Evolutionary conservation across 257 asterid genomes (phyloP).

Genomic region (Agastache rugosa): DNA sequence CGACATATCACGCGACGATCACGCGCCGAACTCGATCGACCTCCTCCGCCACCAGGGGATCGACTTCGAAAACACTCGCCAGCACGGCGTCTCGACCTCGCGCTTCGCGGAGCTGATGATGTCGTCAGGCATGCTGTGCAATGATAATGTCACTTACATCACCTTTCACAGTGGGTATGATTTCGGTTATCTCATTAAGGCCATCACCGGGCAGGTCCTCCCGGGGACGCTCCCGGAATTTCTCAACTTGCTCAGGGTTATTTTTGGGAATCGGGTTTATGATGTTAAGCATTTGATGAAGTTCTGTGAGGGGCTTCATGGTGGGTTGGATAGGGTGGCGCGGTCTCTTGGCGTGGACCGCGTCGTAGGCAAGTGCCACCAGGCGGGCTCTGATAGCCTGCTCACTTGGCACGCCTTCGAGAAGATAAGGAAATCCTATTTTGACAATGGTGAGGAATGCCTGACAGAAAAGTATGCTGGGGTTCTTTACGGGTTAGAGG

Average conservation of each 20-base stretch:
- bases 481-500: constrained; percentile 78
- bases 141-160: constrained; percentile 56
- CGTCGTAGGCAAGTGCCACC: constrained; percentile 73
- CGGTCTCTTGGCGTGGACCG: constrained; percentile 58
- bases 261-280: constrained; percentile 71
- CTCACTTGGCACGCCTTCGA: constrained; percentile 77
- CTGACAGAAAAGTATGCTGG: constrained; percentile 62
- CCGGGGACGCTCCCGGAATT: constrained; percentile 59
- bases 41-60: constrained; percentile 71
- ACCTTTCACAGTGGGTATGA: constrained; percentile 83
- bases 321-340: constrained; percentile 80
- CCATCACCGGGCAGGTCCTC: constrained; percentile 58
- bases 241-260: constrained; percentile 52
- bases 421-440: constrained; percentile 56
- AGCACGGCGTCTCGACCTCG: constrained; percentile 50
- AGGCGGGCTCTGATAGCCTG: constrained; percentile 91
- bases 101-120: constrained; percentile 71
- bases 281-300: constrained; percentile 80
- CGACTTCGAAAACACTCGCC: constrained; percentile 49
- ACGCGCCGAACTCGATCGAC: constrained; percentile 66
- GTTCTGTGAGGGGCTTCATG: constrained; percentile 66
- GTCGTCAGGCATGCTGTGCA: constrained; percentile 73
- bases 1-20: constrained; percentile 57
- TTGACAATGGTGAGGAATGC: constrained; percentile 45
- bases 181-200: constrained; percentile 76